Percentiles rank a stretch among this genome's conserved stretches.
Evolutionary conservation across 169 alveolate species (phyloP).

Genomic region (Plasmodium sp.): DNA sequence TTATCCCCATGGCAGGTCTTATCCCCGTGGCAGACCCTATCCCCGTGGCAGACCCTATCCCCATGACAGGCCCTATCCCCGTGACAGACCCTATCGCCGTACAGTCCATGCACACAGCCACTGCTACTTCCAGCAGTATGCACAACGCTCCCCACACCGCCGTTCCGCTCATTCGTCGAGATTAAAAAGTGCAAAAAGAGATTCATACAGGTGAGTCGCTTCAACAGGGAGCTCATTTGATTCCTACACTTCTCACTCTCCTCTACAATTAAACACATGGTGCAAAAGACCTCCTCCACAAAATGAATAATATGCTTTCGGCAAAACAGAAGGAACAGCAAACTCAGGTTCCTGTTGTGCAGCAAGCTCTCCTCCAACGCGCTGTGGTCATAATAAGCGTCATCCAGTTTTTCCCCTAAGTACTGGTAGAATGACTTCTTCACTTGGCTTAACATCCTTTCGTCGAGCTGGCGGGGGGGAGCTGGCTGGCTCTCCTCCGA

Average conservation of each 20-base stretch:
- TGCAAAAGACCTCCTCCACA: conserved; percentile 15
- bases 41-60: not conserved
- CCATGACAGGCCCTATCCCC: not conserved
- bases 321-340: conserved; percentile 22
- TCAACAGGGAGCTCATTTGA: not conserved
- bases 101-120: not conserved
- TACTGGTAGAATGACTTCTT: conserved; percentile 20
- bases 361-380: conserved; percentile 31
- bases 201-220: conserved; percentile 33
- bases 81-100: not conserved
- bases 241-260: not conserved
- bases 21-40: no score
- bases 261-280: not conserved
- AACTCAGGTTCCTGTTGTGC: not conserved
- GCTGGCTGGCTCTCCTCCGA: not conserved
- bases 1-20: not conserved
- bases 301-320: conserved; percentile 25
- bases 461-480: not conserved
- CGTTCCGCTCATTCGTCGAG: conserved; percentile 9
- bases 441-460: not conserved
- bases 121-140: not conserved
- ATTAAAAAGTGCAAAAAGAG: not conserved
- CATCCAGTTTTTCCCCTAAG: conserved; percentile 7
- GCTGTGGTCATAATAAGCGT: not conserved
- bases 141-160: not conserved